Evolutionary conservation across 2,329 filamentous ascomycete genomes (phyloP), one percentile per base, ranked within the genome.

Genomic region (Pseudocercospora macadamiae): DNA sequence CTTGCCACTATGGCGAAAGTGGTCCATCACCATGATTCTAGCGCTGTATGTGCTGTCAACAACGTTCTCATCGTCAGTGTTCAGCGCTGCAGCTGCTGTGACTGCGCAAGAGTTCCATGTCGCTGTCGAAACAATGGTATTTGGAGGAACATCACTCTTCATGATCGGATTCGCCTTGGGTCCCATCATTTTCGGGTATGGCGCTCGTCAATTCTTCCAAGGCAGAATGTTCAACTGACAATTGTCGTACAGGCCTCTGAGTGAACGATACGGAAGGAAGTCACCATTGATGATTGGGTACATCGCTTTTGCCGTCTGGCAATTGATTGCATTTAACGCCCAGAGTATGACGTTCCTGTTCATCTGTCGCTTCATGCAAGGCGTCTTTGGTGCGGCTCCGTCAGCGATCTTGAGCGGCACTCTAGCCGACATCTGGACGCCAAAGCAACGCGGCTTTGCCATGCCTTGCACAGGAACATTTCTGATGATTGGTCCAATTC

Each of bases 391-490:
- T 1, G 76, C 74, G 1, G 74, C 72, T 4, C 74, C 77, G 1
- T 64, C 78, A n/a, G 76, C 77, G 3, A 78, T 78, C 57, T 72
- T 76, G 21, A 77, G 76, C 7, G 79, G 78, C 53, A 75, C 77
- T 28, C 76, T 80, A 32, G 76, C 77, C 8, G 77, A 80, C 61
- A 76, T 79, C 63, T 80, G 78, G 57, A 60, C 71, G 0, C 74
- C 77, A 1, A 69, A 69, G 12, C 62, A 77, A 60, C 66, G 76
- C 51, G 76, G 77, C 51, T 60, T 80, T 45, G 87, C 86, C 0
- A 81, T 86, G 61, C 82, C 83, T 18, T 69, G 88, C 30, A 90
- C 89, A 66, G 83, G 86, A 6, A 79, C 84, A 9, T 85, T 86
- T 7, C 86, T 87, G 0, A 89, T 89, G 70, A 76, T 89, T 49